These are phyloP conservation scores for Starmera dryadoides DNA, from an alignment of 805 yeast genomes.

Conservation along the genomic window DNA sequence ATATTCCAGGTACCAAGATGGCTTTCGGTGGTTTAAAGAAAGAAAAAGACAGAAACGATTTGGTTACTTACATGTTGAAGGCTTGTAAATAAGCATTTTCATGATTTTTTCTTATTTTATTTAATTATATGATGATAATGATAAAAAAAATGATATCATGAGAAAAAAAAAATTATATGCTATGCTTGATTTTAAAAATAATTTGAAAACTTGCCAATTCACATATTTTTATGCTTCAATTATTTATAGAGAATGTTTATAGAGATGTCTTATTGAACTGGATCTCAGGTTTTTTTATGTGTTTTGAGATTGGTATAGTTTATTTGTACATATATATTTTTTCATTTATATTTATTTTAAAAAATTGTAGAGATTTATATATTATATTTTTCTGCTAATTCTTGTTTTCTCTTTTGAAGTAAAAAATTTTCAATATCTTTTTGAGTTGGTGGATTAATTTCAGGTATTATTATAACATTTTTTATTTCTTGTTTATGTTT, in stretches of 20 bases:
- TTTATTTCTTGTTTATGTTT: not conserved
- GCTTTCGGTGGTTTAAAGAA: slow-evolving; percentile 99
- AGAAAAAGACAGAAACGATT: slow-evolving; percentile 97
- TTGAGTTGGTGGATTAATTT: slow-evolving; percentile 1
- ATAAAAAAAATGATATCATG: not conserved
- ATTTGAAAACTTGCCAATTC: too few species aligned
- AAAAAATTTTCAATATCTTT: slow-evolving; percentile 38
- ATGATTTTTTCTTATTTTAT: too few species aligned
- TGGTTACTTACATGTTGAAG: slow-evolving; percentile 72
- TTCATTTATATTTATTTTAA: not conserved
- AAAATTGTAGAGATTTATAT: not conserved
- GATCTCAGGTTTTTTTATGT: too few species aligned
- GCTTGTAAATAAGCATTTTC: slow-evolving; percentile 49
- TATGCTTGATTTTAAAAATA: too few species aligned
- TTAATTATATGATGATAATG: not conserved
- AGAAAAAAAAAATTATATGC: too few species aligned
- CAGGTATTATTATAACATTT: slow-evolving; percentile 12
- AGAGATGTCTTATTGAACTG: too few species aligned
- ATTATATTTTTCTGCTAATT: slow-evolving; percentile 19
- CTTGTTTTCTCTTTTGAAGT: slow-evolving; percentile 36
- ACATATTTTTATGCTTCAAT: too few species aligned
- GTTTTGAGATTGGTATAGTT: not conserved
- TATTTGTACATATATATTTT: slow-evolving; percentile 1
- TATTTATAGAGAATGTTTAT: too few species aligned
- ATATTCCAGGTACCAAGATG: slow-evolving; percentile 99